These are phyloP conservation scores for Planoprotostelium fungivorum DNA, from an alignment of 78 protist genomes.

Conservation along the genomic window DNA sequence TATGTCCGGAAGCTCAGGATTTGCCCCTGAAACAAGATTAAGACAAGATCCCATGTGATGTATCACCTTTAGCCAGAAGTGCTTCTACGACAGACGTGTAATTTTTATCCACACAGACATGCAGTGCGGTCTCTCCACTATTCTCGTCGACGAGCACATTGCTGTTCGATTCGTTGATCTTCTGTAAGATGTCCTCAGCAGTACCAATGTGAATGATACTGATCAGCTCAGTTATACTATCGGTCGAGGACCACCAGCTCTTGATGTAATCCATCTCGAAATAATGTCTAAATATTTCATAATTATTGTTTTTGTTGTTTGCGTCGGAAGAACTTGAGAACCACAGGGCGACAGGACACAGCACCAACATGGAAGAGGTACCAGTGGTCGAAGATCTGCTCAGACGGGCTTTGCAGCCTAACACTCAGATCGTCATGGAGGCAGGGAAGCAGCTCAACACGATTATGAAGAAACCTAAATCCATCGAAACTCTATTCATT, in stretches of 20 bases:
- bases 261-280: no score
- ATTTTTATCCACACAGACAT: neutral
- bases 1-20: neutral
- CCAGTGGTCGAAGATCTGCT: conserved; percentile 17
- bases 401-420: conserved; percentile 32
- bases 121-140: neutral
- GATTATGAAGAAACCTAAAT: conserved; percentile 12
- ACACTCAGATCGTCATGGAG: conserved; percentile 13
- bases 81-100: neutral
- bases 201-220: neutral
- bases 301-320: no score
- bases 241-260: no score
- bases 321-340: neutral
- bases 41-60: neutral
- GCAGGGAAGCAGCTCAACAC: conserved; percentile 24
- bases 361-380: neutral
- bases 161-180: neutral
- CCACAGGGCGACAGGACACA: neutral
- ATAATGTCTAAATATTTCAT: no score
- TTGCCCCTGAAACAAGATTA: neutral
- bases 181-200: neutral
- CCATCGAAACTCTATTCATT: conserved; percentile 15
- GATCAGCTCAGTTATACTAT: no score
- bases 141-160: neutral
- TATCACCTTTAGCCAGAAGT: neutral